Percentiles rank a stretch among this genome's conserved stretches.
phyloP scores from a whole-genome alignment of 352 stramenopile genomes.

The Phytophthora ohioensis region DNA sequence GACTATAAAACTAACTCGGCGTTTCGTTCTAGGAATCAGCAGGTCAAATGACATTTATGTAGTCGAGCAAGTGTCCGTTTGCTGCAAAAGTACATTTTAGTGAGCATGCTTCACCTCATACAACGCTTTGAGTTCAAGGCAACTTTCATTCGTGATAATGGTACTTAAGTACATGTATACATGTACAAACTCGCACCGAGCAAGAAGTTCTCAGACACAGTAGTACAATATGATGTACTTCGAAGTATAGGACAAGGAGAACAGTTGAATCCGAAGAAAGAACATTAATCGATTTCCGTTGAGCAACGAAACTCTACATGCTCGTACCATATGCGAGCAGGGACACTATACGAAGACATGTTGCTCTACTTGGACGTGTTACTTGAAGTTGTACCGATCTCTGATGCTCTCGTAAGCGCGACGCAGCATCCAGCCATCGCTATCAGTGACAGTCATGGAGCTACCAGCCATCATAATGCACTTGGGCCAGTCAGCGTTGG shows the following conservation, averaged over 20 bases:
- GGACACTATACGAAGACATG: not conserved
- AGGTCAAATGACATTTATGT: too few species aligned
- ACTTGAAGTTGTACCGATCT: slow-evolving; percentile 31
- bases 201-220: too few species aligned
- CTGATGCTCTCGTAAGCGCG: slow-evolving; percentile 23
- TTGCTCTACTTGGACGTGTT: not conserved
- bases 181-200: too few species aligned
- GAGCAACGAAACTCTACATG: not conserved
- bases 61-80: too few species aligned
- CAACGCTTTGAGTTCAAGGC: too few species aligned
- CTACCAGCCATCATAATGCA: slow-evolving; percentile 39
- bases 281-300: slow-evolving; percentile 7
- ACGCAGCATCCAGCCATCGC: slow-evolving; percentile 45
- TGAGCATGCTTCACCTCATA: too few species aligned
- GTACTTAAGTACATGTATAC: too few species aligned
- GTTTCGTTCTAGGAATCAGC: too few species aligned
- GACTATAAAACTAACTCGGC: not conserved
- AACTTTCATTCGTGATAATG: too few species aligned
- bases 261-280: not conserved
- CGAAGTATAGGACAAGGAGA: too few species aligned
- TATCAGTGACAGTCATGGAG: slow-evolving; percentile 29
- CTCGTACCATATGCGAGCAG: slow-evolving; percentile 14
- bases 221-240: too few species aligned
- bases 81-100: too few species aligned
- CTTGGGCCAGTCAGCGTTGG: slow-evolving; percentile 15